Evolutionary conservation across 106 monocot species (phyloP), one percentile per base, ranked within the genome.

Genomic region (Acorus gramineus): DNA sequence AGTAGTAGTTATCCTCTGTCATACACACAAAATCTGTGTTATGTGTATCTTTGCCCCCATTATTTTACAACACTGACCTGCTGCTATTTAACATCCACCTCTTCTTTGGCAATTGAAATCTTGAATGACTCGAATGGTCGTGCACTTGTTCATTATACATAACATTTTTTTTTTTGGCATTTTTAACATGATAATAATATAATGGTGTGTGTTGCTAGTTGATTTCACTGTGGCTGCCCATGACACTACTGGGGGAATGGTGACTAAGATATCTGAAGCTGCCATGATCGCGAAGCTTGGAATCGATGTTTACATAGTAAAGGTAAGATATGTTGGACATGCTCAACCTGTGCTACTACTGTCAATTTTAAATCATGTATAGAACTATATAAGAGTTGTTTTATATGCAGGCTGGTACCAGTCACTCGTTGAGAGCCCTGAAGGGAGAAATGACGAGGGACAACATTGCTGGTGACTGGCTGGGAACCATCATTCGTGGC

Each of bases 171-270:
- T 28, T 28, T 28, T 28, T 1, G 0, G 28, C 28, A 28, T 28
- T 28, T 28, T 28, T 28, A 28, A 28, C 28, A 28, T 28, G 28
- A 28, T 28, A 28, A 28, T 28, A 28, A 28, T 28, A 28, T 28
- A 28, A 28, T 1, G 28, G 28, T 28, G 28, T 28, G 44, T 62
- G 5, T 42, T 3, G 63, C 62, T 70, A 83, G 95, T 96, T 56
- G 74, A 90, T 53, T 79, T 90, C 46, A 82, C 85, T 11, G 90
- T 96, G 44, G 86, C 87, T 4, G 78, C 84, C 45, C 95, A 96
- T 71, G 95, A 96, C 63, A 90, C 95, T 9, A 96, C 95, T 42
- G 95, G 95, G 9, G 95, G 95, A 42, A 96, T 96, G 95, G 80
- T 87, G 71, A 77, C 90, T 47, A 96, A 96, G 60, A 87, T 96